phyloP scores from a whole-genome alignment of 1,284 basidiomycete genomes.

The Pholiota adiposa region DNA sequence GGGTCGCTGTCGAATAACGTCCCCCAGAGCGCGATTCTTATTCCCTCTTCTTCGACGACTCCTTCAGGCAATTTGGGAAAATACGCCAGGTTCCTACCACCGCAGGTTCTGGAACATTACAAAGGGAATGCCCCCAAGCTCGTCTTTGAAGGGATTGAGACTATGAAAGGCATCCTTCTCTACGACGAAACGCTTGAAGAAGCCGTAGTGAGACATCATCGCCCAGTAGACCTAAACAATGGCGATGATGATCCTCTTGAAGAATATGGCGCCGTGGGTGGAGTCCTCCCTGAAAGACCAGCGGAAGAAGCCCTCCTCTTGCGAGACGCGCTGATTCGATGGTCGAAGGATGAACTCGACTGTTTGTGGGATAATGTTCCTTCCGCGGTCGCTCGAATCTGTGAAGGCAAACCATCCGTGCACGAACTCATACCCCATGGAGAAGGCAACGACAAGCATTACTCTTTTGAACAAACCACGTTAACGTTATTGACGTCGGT shows the following conservation, averaged over 20 bases:
- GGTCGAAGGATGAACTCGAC: not conserved
- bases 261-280: not conserved
- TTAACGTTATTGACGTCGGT: not conserved
- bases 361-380: not conserved
- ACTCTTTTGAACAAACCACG: not conserved
- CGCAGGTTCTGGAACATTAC: too few species aligned
- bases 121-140: too few species aligned
- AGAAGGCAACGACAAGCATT: not conserved
- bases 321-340: not conserved
- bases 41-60: too few species aligned
- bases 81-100: too few species aligned
- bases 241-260: not conserved
- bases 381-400: not conserved
- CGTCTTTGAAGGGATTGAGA: too few species aligned
- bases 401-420: not conserved
- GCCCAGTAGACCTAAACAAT: too few species aligned
- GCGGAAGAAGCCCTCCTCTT: not conserved
- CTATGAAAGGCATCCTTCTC: too few species aligned
- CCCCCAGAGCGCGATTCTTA: too few species aligned
- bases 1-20: too few species aligned
- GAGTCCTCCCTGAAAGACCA: not conserved
- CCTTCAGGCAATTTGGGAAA: too few species aligned
- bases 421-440: not conserved
- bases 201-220: too few species aligned
- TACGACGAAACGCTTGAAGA: too few species aligned